Evolutionary conservation across 176 grass and related monocot genomes (phyloP).

Genomic region (Musa itinerans): DNA sequence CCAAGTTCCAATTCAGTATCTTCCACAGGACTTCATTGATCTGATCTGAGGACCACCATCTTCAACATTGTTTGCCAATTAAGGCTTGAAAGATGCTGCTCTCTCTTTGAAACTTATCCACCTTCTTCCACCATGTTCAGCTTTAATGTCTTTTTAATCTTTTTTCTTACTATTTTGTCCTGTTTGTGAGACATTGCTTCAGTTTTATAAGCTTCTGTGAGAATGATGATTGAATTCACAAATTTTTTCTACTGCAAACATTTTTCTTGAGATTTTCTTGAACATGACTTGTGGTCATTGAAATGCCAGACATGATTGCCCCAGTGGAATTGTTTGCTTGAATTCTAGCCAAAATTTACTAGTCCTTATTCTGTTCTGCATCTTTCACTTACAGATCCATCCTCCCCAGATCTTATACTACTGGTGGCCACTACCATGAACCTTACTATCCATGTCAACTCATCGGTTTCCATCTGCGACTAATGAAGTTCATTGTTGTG

Average conservation of each 20-base stretch:
- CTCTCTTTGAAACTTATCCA: background rate
- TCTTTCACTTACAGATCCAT: too few relatives aligned
- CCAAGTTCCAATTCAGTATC: background rate
- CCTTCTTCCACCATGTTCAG: background rate
- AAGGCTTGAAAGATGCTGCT: background rate
- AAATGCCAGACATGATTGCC: too few relatives aligned
- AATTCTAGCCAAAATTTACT: too few relatives aligned
- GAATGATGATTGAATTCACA: background rate
- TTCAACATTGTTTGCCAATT: background rate
- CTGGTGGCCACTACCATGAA: too few relatives aligned
- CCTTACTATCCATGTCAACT: too few relatives aligned
- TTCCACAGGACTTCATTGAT: conserved; percentile 4
- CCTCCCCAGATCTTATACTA: too few relatives aligned
- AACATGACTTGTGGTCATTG: too few relatives aligned
- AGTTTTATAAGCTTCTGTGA: background rate
- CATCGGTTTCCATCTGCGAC: too few relatives aligned
- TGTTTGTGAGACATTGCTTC: background rate
- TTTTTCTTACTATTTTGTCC: background rate
- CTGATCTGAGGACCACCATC: background rate
- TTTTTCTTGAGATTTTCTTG: too few relatives aligned
- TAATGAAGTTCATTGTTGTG: too few relatives aligned
- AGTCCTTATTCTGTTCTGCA: too few relatives aligned
- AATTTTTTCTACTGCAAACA: background rate
- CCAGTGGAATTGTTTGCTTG: too few relatives aligned
- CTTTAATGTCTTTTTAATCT: background rate